Base-by-base conservation (phyloP, 441 rosid species). In the Erysimum cheiri region DNA sequence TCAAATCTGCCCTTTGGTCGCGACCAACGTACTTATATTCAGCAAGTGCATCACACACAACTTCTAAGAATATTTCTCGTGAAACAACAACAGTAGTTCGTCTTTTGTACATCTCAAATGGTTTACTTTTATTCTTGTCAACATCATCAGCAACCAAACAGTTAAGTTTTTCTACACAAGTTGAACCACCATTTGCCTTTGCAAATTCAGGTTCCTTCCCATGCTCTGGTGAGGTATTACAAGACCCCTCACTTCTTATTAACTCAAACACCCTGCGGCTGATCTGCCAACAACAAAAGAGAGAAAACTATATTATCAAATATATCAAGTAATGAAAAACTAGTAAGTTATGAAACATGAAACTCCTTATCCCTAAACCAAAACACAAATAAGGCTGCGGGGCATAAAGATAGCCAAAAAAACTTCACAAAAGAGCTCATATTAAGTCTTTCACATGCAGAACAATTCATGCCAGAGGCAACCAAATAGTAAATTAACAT, bases 21-120 rank as follows among this genome's bases (percentile, higher is more conserved):
- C 86, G 96, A 41, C 98, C 96, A 73, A 95, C 92, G 44, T 95
- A 95, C 85, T 92, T 92, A 65, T 95, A 95, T 43, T 95, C 93
- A 60, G 96, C 82, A 52, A 92, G 82, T 26, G 95, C 85, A 75
- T 80, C 83, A 64, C 97, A 92, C 35, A 95, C 96, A 75, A 88
- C 84, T 79, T 87, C 85, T 39, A 92, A 67, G 85, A 95, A 95
- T 29, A 81, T 70, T 55, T 85, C 87, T 78, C 98, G 80, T 36
- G 81, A 80, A 75, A 92, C 91, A 75, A 86, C 81, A 64, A 85
- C 82, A 60, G 98, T 86, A n/a, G 97, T 90, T 37, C 93, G 93
- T 71, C 92, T 84, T 77, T 95, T 92, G 80, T 90, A 92, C 84
- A 88, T 68, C 85, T 90, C 99, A 68, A 92, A 95, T 14, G 93